Percentiles rank a stretch among this genome's conserved stretches.
Evolutionary conservation across 2,329 filamentous ascomycete genomes (phyloP).

Genomic region (Metarhizium robertsii): DNA sequence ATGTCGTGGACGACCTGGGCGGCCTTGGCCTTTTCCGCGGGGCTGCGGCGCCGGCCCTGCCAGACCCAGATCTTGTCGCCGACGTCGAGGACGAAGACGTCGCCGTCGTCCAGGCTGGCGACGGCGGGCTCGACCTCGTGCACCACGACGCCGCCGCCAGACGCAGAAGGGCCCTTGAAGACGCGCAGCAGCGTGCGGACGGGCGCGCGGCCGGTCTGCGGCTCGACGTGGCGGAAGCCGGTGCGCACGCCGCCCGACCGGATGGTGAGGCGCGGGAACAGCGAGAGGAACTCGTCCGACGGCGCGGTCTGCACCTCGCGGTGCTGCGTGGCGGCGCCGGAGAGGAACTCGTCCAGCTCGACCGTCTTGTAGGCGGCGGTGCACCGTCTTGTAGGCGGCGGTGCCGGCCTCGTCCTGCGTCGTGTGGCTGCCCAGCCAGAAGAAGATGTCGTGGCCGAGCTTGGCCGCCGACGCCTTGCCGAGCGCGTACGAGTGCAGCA

Average conservation of each 20-base stretch:
- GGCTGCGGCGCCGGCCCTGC: constrained; percentile 56
- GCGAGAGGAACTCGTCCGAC: constrained; percentile 48
- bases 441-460: constrained; percentile 57
- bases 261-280: constrained; percentile 54
- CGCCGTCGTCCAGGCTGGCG: constrained; percentile 52
- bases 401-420: constrained; percentile 60
- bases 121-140: constrained; percentile 54
- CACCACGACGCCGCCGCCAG: constrained; percentile 39
- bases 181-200: constrained; percentile 48
- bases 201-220: constrained; percentile 26
- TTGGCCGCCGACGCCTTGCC: constrained; percentile 29
- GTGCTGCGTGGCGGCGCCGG: constrained; percentile 53
- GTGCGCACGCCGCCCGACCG: constrained; percentile 50
- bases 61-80: constrained; percentile 60
- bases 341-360: constrained; percentile 58
- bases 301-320: constrained; percentile 52
- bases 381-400: constrained; percentile 62
- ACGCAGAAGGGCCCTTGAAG: constrained; percentile 43
- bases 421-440: constrained; percentile 59
- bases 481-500: constrained; percentile 50
- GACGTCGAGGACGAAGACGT: constrained; percentile 57
- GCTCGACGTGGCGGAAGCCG: constrained; percentile 55
- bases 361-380: constrained; percentile 63
- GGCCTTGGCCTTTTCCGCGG: constrained; percentile 61
- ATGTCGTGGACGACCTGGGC: constrained; percentile 58